phyloP scores from a whole-genome alignment of 805 yeast genomes.

The Metschnikowia peoriensis region DNA sequence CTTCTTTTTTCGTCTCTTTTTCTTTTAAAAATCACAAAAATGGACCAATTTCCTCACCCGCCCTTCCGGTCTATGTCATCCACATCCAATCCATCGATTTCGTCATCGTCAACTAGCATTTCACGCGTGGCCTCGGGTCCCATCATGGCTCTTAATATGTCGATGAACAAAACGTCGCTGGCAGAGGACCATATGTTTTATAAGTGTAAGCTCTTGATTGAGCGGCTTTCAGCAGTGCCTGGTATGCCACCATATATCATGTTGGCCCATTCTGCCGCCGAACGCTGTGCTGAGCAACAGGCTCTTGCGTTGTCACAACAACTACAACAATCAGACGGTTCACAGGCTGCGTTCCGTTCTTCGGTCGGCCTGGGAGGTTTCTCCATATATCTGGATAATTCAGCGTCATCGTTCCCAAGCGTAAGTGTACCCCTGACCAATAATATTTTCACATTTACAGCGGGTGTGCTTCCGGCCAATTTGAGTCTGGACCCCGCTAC shows the following conservation, averaged over 20 bases:
- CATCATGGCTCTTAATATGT: slow-evolving; percentile 39
- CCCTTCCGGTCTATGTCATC: slow-evolving; percentile 41
- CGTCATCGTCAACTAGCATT: slow-evolving; percentile 31
- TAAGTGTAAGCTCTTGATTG: slow-evolving; percentile 57
- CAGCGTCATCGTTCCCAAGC: slow-evolving; percentile 19
- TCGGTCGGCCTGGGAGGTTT: slow-evolving; percentile 35
- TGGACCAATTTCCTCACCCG: slow-evolving; percentile 24
- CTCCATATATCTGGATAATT: slow-evolving; percentile 35
- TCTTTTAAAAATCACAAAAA: neutral
- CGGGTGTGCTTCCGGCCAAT: slow-evolving; percentile 74
- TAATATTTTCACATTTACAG: slow-evolving; percentile 60
- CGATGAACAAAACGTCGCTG: slow-evolving; percentile 62
- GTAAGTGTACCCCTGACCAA: slow-evolving; percentile 25
- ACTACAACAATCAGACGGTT: slow-evolving; percentile 25
- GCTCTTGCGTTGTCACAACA: slow-evolving; percentile 50
- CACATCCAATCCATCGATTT: slow-evolving; percentile 28
- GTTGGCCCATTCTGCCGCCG: slow-evolving; percentile 64
- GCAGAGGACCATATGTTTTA: slow-evolving; percentile 69
- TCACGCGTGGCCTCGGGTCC: slow-evolving; percentile 48
- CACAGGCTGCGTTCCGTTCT: slow-evolving; percentile 29
- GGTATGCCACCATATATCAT: slow-evolving; percentile 68
- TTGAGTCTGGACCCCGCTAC: slow-evolving; percentile 88
- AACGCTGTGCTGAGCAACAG: slow-evolving; percentile 69
- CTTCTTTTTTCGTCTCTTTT: too few species aligned
- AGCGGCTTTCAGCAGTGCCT: slow-evolving; percentile 54